Evolutionary conservation across 176 grass and related monocot species (phyloP), one percentile per base, ranked within the genome.

Genomic region (Canna indica): DNA sequence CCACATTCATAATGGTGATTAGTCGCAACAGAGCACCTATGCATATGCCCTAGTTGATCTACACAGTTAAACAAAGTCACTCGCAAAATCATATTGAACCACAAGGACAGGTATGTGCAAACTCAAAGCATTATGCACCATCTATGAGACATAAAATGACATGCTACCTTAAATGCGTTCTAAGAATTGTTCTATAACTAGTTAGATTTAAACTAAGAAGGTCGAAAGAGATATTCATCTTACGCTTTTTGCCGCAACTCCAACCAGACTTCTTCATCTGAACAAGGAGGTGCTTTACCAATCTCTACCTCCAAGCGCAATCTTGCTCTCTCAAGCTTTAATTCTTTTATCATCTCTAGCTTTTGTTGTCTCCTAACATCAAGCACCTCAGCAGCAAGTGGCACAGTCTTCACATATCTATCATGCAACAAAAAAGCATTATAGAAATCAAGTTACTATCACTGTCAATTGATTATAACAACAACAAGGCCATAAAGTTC

Each of bases 321-420:
- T 81, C 88, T 84, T 80, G 88, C 93, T 68, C 73, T 88, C 72
- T 97, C 93, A 47, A 85, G 62, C 9, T 97, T 91, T 71, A 97
- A 72, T 54, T 77, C 82, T 36, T 91, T 87, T 60, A 96, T 70
- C 81, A 97, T 97, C 39, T 81, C 81, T 52, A 97, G 81, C 68
- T 97, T 91, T 79, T 97, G 93, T 33, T 72, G 88, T 63, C 74
- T 87, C 67, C 93, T 89, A 72, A 97, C 86, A 72, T 97, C 93
- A 87, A 97, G 84, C 52, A 97, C 38, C 80, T 92, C 86, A 34
- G 93, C 86, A 65, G 93, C 93, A 60, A 97, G 88, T 13, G 86
- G 88, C 24, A 92, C 88, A 59, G 85, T 89, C 77, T 90, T 83
- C 68, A 97, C 88, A 83, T 97, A 97, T 71, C 93, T 97, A 80